Conservation (phyloP, 371 early-diverging fungal genomes). For the Coemansia sp. region DNA sequence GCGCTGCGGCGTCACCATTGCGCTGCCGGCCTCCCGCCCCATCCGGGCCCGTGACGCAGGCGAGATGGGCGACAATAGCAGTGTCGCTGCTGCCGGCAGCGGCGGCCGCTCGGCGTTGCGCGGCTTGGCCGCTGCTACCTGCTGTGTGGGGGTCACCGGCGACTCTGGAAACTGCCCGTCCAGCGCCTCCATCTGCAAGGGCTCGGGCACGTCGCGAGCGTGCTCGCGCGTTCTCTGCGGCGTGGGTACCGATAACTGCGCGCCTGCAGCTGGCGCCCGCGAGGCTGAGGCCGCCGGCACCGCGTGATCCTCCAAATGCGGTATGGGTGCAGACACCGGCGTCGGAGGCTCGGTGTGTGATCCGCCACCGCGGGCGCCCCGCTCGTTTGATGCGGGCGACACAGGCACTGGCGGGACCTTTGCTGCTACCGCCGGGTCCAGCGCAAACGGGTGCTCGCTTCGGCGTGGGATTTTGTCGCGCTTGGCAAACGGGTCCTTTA, state of each 20-base stretch:
- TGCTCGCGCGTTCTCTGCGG: constrained; percentile 31
- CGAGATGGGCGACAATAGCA: constrained; percentile 14
- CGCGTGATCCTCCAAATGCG: constrained; percentile 5
- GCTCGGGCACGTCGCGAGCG: neutral
- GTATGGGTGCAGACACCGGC: constrained; percentile 4
- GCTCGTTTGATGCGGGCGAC: neutral
- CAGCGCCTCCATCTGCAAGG: constrained; percentile 31
- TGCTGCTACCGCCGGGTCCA: constrained; percentile 1
- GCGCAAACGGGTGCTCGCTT: constrained; percentile 21
- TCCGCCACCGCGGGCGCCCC: constrained; percentile 8
- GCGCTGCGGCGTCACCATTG: neutral
- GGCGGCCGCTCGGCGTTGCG: constrained; percentile 4
- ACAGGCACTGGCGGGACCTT: neutral
- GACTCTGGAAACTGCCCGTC: constrained; percentile 23
- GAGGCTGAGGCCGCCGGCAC: neutral
- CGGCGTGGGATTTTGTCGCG: constrained; percentile 49
- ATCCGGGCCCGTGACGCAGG: neutral
- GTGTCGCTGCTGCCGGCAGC: constrained; percentile 4
- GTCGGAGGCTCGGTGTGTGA: constrained; percentile 7
- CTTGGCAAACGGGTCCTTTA: constrained; percentile 49
- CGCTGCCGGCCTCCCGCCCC: neutral
- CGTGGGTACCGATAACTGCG: constrained; percentile 14
- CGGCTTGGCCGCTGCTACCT: neutral
- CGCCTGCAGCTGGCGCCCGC: neutral
- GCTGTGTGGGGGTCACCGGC: constrained; percentile 16